Evolutionary conservation across 192 early-diverging fungal genomes (phyloP).

Genomic region (Phlyctochytrium bullatum): DNA sequence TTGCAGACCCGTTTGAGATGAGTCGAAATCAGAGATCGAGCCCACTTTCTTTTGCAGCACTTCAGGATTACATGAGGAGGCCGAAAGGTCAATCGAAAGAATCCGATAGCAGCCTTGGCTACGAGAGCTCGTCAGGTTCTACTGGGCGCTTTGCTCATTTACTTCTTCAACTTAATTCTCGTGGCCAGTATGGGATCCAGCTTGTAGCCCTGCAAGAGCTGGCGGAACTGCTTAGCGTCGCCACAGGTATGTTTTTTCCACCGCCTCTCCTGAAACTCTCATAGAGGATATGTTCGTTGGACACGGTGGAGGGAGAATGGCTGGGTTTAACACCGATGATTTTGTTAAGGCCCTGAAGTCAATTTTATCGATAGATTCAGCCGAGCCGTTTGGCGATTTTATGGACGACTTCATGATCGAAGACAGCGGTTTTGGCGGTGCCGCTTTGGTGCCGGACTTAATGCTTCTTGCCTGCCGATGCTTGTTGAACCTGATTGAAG

Average conservation of each 20-base stretch:
- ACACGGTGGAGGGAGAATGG: slow-evolving; percentile 27
- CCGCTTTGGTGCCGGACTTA: slow-evolving; percentile 59
- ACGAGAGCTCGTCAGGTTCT: too few relatives aligned
- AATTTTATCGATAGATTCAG: slow-evolving; percentile 47
- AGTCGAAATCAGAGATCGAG: too few relatives aligned
- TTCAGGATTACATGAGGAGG: too few relatives aligned
- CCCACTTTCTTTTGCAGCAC: too few relatives aligned
- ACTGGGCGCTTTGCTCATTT: slow-evolving; percentile 56
- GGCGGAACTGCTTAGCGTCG: slow-evolving; percentile 70
- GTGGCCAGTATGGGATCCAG: slow-evolving; percentile 64
- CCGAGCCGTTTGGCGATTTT: slow-evolving; percentile 38
- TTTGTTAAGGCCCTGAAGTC: slow-evolving; percentile 68
- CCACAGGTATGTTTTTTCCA: slow-evolving; percentile 57
- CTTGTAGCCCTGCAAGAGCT: slow-evolving; percentile 86
- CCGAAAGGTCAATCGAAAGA: too few relatives aligned
- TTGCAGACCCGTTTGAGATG: too few relatives aligned
- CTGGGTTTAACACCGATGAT: slow-evolving; percentile 59
- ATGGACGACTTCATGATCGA: slow-evolving; percentile 40
- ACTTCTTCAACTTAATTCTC: slow-evolving; percentile 53
- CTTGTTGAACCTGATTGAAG: slow-evolving; percentile 85
- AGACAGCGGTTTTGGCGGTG: slow-evolving; percentile 23
- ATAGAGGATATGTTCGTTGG: slow-evolving; percentile 54
- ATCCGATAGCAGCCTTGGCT: too few relatives aligned
- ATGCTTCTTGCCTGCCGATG: slow-evolving; percentile 92
- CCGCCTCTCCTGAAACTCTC: background rate